Evolutionary conservation across 768 basidiomycete species (phyloP), one percentile per base, ranked within the genome.

Genomic region (Suillus brevipes): DNA sequence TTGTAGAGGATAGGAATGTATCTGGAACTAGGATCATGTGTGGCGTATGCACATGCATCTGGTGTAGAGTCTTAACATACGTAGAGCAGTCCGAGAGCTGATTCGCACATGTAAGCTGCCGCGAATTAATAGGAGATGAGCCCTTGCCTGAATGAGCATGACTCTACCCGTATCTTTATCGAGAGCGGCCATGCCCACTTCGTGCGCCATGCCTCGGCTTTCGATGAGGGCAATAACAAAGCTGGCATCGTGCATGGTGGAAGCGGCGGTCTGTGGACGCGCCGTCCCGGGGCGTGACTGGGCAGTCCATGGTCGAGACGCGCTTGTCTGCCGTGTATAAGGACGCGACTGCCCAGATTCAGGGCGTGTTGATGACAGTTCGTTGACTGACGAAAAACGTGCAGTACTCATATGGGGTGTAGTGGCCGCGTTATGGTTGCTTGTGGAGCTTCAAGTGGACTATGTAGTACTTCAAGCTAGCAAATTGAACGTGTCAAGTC

Each of bases 151-250:
- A 20, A 94, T 87, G 18, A 96, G 79, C 73, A 87, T 82, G 23
- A 90, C 89, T 34, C 85, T 82, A 1, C 90, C 93, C 0, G 89
- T 92, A 38, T 92, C 89, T 63, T 82, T 85, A 65, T 95, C 89
- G n/a, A 95, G 82, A 0, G 91, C 91, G 0, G 93, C 94, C 38
- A 97, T 87, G 3, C 95, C 95, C 10, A 97, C 87, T 73, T 97
- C 95, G 62, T 90, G 81, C 1, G 89, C 89, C 36, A 93, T 81
- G 1, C 92, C 91, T 31, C 92, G 81, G 13, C 91, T 90, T 76
- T 94, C 92, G 34, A 94, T 77, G 23, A 94, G 75, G 3, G 92
- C 88, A 34, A 91, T 79, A 4, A 91, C 78, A 71, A 87, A 88
- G 63, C 79, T 88, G 0, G 82, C 83, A 66, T 92, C 90, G 52